phyloP scores from a whole-genome alignment of 1,284 basidiomycete species.

The Tylopilus sp. region DNA sequence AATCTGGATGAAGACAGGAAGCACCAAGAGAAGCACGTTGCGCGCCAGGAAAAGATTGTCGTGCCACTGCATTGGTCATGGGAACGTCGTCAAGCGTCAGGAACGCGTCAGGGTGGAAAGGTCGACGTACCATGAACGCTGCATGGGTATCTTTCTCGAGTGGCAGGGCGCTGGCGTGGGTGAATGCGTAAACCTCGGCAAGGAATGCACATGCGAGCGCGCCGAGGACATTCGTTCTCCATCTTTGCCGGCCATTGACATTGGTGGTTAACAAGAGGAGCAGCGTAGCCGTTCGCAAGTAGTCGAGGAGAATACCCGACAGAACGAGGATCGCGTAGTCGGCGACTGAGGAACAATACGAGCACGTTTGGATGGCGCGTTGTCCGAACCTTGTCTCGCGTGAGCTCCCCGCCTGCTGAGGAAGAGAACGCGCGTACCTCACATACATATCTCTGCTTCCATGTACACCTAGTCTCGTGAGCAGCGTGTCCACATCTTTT shows the following conservation, averaged over 20 bases:
- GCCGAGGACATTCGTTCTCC: slow-evolving; percentile 48
- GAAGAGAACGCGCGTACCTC: slow-evolving; percentile 40
- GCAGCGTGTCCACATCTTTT: slow-evolving; percentile 47
- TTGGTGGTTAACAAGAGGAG: slow-evolving; percentile 48
- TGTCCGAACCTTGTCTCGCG: slow-evolving; percentile 58
- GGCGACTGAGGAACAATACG: slow-evolving; percentile 52
- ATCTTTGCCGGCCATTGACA: slow-evolving; percentile 41
- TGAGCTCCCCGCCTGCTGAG: slow-evolving; percentile 3
- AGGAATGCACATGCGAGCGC: slow-evolving; percentile 46
- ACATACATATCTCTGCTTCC: slow-evolving; percentile 59
- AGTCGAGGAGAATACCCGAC: slow-evolving; percentile 52
- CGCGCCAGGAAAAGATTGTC: slow-evolving; percentile 54
- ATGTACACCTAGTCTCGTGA: slow-evolving; percentile 54
- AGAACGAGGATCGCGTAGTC: slow-evolving; percentile 60
- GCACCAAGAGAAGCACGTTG: slow-evolving; percentile 52
- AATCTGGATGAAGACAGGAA: slow-evolving; percentile 51
- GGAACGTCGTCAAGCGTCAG: slow-evolving; percentile 2
- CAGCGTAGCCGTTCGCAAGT: slow-evolving; percentile 53
- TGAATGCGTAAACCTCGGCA: slow-evolving; percentile 52
- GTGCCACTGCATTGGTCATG: slow-evolving; percentile 53
- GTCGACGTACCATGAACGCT: slow-evolving; percentile 54
- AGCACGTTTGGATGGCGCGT: slow-evolving; percentile 54
- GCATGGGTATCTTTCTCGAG: slow-evolving; percentile 35
- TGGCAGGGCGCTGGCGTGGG: slow-evolving; percentile 47
- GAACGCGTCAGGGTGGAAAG: neutral